Percentiles rank a stretch among this genome's conserved stretches.
Evolutionary conservation across 192 early-diverging fungal genomes (phyloP).

Genomic region (Coemansia sp.): DNA sequence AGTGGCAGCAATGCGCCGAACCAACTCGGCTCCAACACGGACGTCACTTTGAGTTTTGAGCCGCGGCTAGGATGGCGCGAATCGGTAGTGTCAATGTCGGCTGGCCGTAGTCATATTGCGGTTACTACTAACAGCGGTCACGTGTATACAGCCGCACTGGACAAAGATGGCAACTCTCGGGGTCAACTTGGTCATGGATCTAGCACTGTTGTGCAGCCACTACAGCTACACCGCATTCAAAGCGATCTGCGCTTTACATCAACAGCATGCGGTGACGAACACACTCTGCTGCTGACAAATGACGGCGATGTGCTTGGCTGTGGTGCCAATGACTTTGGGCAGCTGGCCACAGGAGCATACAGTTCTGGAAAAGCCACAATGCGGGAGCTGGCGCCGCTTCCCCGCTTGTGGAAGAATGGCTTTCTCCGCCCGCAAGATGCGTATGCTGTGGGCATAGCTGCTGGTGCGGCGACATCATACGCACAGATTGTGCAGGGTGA

Average conservation of each 20-base stretch:
- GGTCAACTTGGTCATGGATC: conserved; percentile 26
- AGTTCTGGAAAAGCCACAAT: conserved; percentile 20
- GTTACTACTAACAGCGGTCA: conserved; percentile 30
- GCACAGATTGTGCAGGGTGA: conserved; percentile 16
- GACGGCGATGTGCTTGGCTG: conserved; percentile 46
- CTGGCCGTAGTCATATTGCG: conserved; percentile 38
- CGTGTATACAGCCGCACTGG: conserved; percentile 39
- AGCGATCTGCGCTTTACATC: conserved; percentile 17
- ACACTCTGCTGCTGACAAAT: conserved; percentile 34
- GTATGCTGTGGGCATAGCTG: conserved; percentile 27
- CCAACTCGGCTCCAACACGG: neutral
- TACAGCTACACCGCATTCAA: conserved; percentile 24
- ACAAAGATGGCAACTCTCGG: conserved; percentile 22
- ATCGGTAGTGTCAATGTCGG: conserved; percentile 28
- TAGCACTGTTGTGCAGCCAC: neutral
- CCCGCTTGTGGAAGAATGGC: conserved; percentile 26
- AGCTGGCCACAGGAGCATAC: conserved; percentile 41
- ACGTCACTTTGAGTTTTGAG: conserved; percentile 20
- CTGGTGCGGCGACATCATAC: conserved; percentile 34
- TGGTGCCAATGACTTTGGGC: conserved; percentile 50
- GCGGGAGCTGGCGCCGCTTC: conserved; percentile 18
- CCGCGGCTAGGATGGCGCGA: conserved; percentile 50
- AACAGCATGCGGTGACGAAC: conserved; percentile 28
- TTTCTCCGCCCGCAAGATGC: conserved; percentile 7
- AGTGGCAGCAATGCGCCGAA: neutral